Base-by-base conservation (phyloP, 1,284 basidiomycete species). In the Testicularia cyperi region DNA sequence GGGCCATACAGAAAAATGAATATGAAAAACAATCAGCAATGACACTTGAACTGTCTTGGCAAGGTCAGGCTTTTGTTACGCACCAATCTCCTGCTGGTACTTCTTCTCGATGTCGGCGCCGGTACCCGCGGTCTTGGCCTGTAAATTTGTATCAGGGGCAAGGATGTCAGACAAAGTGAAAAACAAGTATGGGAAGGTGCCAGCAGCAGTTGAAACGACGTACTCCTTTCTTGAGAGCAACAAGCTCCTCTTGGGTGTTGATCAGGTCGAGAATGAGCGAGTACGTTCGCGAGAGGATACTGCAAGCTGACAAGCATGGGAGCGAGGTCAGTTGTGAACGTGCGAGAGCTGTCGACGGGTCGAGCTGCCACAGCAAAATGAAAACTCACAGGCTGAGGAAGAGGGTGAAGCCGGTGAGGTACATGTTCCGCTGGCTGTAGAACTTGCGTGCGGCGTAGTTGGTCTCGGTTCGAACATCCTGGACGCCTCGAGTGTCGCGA, bases 191-290 rank as follows among this genome's bases (percentile, higher is more conserved):
- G n/a, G n/a, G n/a, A n/a, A n/a, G n/a, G n/a, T n/a, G n/a, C n/a
- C n/a, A n/a, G n/a, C n/a, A n/a, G n/a, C n/a, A n/a, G n/a, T n/a
- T n/a, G 16, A 19, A 9, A 21, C 10, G 21, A 54, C 44, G 31
- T 65, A 83, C 84, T 65, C 83, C 80, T 68, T 85, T 83, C 81
- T 92, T 90, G 53, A 94, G 78, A 64, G 87, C 85, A 22, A 84
- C 85, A 72, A 89, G 89, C 71, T 90, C 84, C 70, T 92, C 91
- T 78, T 94, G 90, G 2, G 86, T 83, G 68, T 90, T 85, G 68
- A 95, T 88, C 54, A 95, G 86, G 77, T 95, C 90, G 65, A 92
- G 84, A 44, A 89, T 84, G 75, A 96, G 88, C 78, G 87, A 87
- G 80, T 94, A 94, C 5, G 88, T 90, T 68, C 92, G 86, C 7